These are phyloP conservation scores for Helianthus annuus DNA, from an alignment of 129 eudicot species.

Conservation along the genomic window DNA sequence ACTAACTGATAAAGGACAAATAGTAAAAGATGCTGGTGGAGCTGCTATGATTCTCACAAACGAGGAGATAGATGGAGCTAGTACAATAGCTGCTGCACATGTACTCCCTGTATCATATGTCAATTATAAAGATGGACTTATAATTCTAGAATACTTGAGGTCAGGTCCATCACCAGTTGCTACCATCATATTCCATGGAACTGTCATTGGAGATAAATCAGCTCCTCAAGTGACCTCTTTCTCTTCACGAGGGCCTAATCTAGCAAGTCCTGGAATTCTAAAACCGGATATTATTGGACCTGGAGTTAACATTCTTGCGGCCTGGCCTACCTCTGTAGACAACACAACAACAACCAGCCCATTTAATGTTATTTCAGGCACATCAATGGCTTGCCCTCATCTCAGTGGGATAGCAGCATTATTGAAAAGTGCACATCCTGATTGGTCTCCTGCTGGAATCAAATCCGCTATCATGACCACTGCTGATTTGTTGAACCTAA, in stretches of 20 bases:
- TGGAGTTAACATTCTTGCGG: slow-evolving; percentile 63
- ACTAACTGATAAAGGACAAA: slow-evolving; percentile 42
- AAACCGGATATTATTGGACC: slow-evolving; percentile 62
- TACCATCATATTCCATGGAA: slow-evolving; percentile 53
- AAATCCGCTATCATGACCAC: slow-evolving; percentile 60
- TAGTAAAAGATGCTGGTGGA: slow-evolving; percentile 62
- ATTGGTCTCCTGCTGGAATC: slow-evolving; percentile 64
- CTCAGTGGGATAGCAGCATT: slow-evolving; percentile 54
- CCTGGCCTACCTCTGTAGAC: slow-evolving; percentile 47
- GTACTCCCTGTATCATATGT: slow-evolving; percentile 62
- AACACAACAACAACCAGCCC: slow-evolving; percentile 26
- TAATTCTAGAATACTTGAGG: slow-evolving; percentile 42
- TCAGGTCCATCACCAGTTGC: slow-evolving; percentile 55
- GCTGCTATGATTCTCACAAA: slow-evolving; percentile 71
- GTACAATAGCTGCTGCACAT: slow-evolving; percentile 50
- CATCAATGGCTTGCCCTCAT: slow-evolving; percentile 66
- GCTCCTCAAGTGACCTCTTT: slow-evolving; percentile 54
- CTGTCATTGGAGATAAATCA: slow-evolving; percentile 34
- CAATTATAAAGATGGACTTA: slow-evolving; percentile 38
- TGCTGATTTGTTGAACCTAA: slow-evolving; percentile 44
- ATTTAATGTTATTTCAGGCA: slow-evolving; percentile 51
- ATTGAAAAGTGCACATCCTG: slow-evolving; percentile 51
- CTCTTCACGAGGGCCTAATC: slow-evolving; percentile 54
- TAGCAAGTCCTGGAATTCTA: slow-evolving; percentile 51
- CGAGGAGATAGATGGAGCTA: slow-evolving; percentile 29